A percentile compares a stretch with the other conserved stretches of the same genome.
phyloP scores from a whole-genome alignment of 257 asterid genomes.

The Mentha longifolia region DNA sequence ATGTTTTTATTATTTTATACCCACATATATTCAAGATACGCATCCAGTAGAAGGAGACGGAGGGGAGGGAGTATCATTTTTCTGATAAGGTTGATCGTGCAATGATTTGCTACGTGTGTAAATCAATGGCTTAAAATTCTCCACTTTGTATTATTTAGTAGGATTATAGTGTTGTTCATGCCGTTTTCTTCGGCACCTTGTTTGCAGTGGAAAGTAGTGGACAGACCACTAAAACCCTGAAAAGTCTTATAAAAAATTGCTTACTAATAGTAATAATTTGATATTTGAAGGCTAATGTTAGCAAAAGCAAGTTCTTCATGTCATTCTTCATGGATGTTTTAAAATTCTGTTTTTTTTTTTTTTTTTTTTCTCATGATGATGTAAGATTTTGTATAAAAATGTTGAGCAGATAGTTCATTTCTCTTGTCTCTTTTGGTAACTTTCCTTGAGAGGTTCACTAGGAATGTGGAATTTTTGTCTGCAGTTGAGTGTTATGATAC shows the following conservation, averaged over 20 bases:
- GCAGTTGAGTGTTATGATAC: not conserved
- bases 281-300: not conserved
- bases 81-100: not conserved
- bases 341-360: no score
- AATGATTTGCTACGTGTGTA: not conserved
- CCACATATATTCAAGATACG: no score
- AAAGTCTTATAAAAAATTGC: not conserved
- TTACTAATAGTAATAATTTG: not conserved
- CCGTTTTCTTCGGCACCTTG: not conserved
- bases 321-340: not conserved
- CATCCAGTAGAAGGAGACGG: no score
- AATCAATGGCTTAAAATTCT: conserved; percentile 19
- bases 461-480: not conserved
- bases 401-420: not conserved
- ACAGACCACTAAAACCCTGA: not conserved
- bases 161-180: not conserved
- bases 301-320: not conserved
- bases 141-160: not conserved
- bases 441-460: not conserved
- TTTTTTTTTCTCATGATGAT: not conserved
- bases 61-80: no score
- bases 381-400: not conserved
- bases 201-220: not conserved
- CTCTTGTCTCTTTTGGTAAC: not conserved
- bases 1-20: no score